phyloP scores from a whole-genome alignment of 2,329 filamentous ascomycete species.

The Xylaria polymorpha region DNA sequence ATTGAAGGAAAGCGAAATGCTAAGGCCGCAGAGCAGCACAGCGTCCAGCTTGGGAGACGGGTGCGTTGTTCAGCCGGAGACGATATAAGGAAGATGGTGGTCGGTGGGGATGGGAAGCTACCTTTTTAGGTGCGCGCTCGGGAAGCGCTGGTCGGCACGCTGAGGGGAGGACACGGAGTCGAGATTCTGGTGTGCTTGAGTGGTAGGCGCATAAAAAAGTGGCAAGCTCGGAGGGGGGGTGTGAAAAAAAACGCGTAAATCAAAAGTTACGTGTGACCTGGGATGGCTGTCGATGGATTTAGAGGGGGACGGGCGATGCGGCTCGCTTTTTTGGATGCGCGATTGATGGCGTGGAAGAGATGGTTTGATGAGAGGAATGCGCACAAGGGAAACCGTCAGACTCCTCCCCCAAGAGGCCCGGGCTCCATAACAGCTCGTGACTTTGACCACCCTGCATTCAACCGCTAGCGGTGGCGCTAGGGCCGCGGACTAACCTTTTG shows the following conservation, averaged over 20 bases:
- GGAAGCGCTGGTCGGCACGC: slow-evolving; percentile 40
- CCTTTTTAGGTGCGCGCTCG: slow-evolving; percentile 27
- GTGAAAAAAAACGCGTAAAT: slow-evolving; percentile 65
- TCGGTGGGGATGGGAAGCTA: slow-evolving; percentile 35
- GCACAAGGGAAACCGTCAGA: slow-evolving; percentile 48
- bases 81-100: slow-evolving; percentile 8
- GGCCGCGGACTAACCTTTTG: slow-evolving; percentile 39
- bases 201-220: slow-evolving; percentile 48
- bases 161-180: slow-evolving; percentile 46
- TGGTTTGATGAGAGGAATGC: slow-evolving; percentile 52
- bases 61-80: slow-evolving; percentile 33
- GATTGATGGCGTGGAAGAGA: slow-evolving; percentile 59
- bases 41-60: slow-evolving; percentile 17
- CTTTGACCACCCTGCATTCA: slow-evolving; percentile 47
- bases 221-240: slow-evolving; percentile 55
- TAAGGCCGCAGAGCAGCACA: slow-evolving; percentile 35
- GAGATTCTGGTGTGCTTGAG: slow-evolving; percentile 48
- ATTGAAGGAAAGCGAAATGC: slow-evolving; percentile 30
- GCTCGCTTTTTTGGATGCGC: slow-evolving; percentile 68
- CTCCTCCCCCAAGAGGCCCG: slow-evolving; percentile 44
- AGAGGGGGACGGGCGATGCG: slow-evolving; percentile 67
- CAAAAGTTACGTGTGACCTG: slow-evolving; percentile 63
- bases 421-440: slow-evolving; percentile 50
- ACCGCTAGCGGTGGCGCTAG: slow-evolving; percentile 32
- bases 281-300: slow-evolving; percentile 70